These are phyloP conservation scores for Hamigera avellanea DNA, from an alignment of 495 filamentous ascomycete species.

Conservation along the genomic window DNA sequence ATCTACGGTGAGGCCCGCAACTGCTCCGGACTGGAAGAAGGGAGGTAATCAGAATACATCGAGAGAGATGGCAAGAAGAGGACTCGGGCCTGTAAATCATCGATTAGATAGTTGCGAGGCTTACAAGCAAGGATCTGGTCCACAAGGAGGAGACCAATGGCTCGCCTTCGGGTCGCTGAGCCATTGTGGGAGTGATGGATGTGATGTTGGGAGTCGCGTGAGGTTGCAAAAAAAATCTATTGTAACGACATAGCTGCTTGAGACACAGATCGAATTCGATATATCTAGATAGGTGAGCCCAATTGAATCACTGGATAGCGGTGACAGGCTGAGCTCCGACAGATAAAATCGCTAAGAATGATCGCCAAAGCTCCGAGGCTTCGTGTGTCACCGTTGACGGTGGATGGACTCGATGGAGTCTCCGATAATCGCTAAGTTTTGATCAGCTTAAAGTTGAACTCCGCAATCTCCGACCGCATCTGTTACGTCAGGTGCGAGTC, in stretches of 20 bases:
- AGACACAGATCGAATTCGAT: neutral
- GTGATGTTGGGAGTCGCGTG: neutral
- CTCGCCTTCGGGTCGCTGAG: constrained; percentile 19
- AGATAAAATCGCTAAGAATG: too few relatives aligned
- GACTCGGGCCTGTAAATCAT: neutral
- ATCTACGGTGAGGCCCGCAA: constrained; percentile 83
- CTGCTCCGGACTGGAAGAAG: constrained; percentile 50
- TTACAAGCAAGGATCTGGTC: constrained; percentile 35
- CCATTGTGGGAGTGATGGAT: constrained; percentile 12
- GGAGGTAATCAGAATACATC: constrained; percentile 5
- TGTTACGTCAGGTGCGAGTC: too few relatives aligned
- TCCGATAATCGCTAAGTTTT: neutral
- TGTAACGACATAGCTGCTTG: neutral
- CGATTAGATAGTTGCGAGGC: neutral
- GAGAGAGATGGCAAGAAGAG: neutral
- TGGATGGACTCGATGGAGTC: too few relatives aligned
- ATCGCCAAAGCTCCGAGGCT: too few relatives aligned
- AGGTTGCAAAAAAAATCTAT: neutral
- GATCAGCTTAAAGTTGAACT: neutral
- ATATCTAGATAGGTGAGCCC: too few relatives aligned
- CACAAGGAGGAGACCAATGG: constrained; percentile 31
- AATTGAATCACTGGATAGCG: too few relatives aligned
- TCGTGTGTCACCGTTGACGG: too few relatives aligned
- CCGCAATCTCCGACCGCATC: neutral
- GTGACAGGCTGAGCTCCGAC: too few relatives aligned